Base-by-base conservation (phyloP, 129 eudicot genomes). In the Silybum marianum region DNA sequence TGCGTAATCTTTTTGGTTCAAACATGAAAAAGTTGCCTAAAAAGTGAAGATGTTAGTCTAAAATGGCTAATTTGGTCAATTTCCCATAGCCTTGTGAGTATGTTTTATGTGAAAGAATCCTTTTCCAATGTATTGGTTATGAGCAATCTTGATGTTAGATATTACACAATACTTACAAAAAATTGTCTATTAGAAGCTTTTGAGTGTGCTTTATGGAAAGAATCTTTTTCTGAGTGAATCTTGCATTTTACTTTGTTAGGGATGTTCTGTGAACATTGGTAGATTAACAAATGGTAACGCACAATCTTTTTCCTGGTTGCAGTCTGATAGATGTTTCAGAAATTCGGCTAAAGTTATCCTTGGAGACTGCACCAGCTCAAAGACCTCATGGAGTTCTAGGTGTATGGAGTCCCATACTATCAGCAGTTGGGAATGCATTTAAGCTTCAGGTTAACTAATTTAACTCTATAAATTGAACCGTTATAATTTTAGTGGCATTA, bases 281-380 rank as follows among this genome's bases (percentile, higher is more conserved):
- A 68, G 40, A 65, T 54, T 54, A 44, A 32, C 73, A 28, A 54
- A 40, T 42, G 68, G 76, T 74, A 30, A 60, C 28, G n/a, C n/a
- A 80, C 19, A 4, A 18, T 32, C 6, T 36, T 51, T 72, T 38
- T 13, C 71, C 21, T 21, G 40, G 18, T 90, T 92, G 71, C 94
- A 95, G 98, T 85, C 82, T 92, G 75, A 91, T 95, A 82, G 98
- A 95, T 81, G 97, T 95, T 85, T 95, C 99, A 69, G 97, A 95
- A 87, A 89, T 95, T 62, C 78, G 97, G 80, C 79, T 95, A 71
- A 95, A 91, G 88, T 82, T 95, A 74, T 89, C 97, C 22, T 84
- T 95, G 82, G 99, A 95, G 85, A 95, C 97, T 36, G 97, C 97
- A 84, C 99, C 99, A 72, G 99, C 98, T 85, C 90, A 95, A 88